A percentile compares a stretch with the other conserved stretches of the same genome.
Evolutionary conservation across 2,329 filamentous ascomycete genomes (phyloP).

Genomic region (Calonectria leucothoes): DNA sequence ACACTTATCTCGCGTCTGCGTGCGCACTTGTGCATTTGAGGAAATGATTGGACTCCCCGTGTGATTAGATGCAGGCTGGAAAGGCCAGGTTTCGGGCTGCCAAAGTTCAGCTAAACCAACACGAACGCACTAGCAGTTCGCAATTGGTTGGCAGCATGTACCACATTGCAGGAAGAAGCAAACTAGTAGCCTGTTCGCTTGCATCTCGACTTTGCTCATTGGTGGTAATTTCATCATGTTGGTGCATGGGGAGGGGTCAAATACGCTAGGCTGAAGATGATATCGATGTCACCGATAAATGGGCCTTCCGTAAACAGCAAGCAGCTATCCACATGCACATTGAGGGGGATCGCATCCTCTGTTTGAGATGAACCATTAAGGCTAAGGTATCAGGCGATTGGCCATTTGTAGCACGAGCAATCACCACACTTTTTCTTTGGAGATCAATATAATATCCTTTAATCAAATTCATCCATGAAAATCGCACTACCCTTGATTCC

Average conservation of each 20-base stretch:
- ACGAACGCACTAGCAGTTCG: not conserved
- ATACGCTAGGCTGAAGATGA: not conserved
- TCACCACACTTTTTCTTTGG: not conserved
- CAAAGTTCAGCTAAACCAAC: not conserved
- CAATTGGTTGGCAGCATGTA: not conserved
- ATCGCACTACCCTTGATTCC: not conserved
- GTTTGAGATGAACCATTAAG: not conserved
- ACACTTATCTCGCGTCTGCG: not conserved
- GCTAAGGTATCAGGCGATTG: not conserved
- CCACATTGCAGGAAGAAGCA: not conserved
- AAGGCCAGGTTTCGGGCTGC: not conserved
- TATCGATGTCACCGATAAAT: not conserved
- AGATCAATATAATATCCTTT: not conserved
- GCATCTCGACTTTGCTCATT: not conserved
- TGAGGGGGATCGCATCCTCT: not conserved
- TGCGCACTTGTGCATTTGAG: not conserved
- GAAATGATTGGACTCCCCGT: not conserved
- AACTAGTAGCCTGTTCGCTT: not conserved
- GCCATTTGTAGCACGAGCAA: no score
- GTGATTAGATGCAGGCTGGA: not conserved
- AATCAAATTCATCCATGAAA: not conserved
- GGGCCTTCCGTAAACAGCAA: not conserved
- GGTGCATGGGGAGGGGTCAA: not conserved
- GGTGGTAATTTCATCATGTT: not conserved
- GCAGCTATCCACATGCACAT: not conserved